Base-by-base conservation (phyloP, 1,284 basidiomycete species). In the Tetrapyrgos nigripes region DNA sequence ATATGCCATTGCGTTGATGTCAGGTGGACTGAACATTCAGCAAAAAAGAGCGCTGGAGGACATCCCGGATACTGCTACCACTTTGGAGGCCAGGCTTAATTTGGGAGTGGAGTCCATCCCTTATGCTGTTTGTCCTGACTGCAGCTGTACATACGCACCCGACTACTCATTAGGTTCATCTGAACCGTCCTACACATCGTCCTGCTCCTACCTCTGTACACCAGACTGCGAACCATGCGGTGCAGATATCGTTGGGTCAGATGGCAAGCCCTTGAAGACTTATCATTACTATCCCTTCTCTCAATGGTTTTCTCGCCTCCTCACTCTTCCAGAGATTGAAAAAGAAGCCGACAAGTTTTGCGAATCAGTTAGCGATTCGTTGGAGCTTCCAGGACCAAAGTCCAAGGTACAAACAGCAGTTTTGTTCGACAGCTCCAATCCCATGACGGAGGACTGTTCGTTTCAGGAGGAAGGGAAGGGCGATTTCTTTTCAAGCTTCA, bases 401-500 rank as follows among this genome's bases (percentile, higher is more conserved):
- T 24, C 26, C 1, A 4, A 4, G 21, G 8, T 8, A 6, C 3
- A 8, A n/a, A 54, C 31, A 45, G 53, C 2, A n/a, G 29, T 1
- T 49, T 55, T 28, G n/a, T 28, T 29, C 17, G 49, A 10, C 24
- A 46, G 17, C 11, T 55, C 11, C 9, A 13, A 31, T 47, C n/a
- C 14, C 10, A 3, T 13, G 46, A 53, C n/a, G n/a, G 9, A 50
- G 55, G 4, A 53, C n/a, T n/a, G 51, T 21, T 31, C 46, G 5
- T 61, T 61, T 21, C n/a, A 55, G 4, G 2, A 26, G 3, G 31
- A 33, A n/a, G n/a, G n/a, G n/a, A n/a, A 14, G 31, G 31, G 14
- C n/a, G 59, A 23, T 61, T 50, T 50, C 53, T 61, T 6, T 61
- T 61, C 31, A 47, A 37, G 3, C 46, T 61, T 6, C 45, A 57